Evolutionary conservation across 441 rosid genomes (phyloP).

Genomic region (Sinapis alba): DNA sequence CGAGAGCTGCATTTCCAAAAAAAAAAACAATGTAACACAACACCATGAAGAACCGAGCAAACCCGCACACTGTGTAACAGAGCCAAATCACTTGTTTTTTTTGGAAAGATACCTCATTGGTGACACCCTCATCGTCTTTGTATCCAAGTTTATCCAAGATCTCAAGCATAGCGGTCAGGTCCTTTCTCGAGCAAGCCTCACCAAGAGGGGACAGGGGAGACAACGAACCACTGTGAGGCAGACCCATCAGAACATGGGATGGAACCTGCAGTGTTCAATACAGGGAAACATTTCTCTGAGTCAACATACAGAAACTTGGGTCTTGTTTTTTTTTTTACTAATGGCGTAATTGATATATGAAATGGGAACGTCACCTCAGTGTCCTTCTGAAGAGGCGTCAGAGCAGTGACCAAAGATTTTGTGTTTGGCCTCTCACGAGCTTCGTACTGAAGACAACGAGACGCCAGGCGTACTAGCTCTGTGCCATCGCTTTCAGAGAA

Average conservation of each 20-base stretch:
- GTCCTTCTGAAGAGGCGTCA: conserved; percentile 82
- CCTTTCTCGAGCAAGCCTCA: conserved; percentile 49
- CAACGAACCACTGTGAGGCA: background rate
- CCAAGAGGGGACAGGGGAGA: background rate
- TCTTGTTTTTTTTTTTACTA: background rate
- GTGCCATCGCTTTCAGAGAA: conserved; percentile 80
- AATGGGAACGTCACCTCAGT: conserved; percentile 68
- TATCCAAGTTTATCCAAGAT: conserved; percentile 77
- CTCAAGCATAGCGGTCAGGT: conserved; percentile 86
- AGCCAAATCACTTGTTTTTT: no score
- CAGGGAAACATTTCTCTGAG: conserved; percentile 2
- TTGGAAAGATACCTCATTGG: conserved; percentile 44
- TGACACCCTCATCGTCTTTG: conserved; percentile 90
- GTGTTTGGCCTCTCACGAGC: conserved; percentile 89
- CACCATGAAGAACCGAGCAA: background rate
- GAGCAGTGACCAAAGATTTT: conserved; percentile 69
- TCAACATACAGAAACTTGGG: background rate
- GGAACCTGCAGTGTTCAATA: conserved; percentile 15
- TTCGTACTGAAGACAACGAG: conserved; percentile 82
- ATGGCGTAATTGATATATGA: background rate
- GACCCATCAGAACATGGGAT: background rate
- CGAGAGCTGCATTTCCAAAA: conserved; percentile 72
- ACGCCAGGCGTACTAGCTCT: conserved; percentile 78
- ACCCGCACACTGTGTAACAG: background rate
- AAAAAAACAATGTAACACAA: conserved; percentile 12